These are phyloP conservation scores for Jatropha podagrica DNA, from an alignment of 441 rosid species.

Conservation along the genomic window DNA sequence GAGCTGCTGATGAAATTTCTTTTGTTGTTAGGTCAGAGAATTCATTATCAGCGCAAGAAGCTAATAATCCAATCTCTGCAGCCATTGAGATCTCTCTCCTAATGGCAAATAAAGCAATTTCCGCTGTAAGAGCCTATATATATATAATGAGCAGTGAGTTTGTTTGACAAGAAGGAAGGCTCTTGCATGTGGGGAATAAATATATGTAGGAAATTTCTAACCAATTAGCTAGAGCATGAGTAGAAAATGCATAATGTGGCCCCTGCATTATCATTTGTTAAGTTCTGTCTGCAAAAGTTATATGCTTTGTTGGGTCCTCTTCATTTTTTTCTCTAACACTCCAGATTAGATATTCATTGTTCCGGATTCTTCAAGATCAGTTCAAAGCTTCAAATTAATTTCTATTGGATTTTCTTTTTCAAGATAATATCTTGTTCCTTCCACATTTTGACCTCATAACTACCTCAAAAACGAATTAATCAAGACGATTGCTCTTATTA, in stretches of 20 bases:
- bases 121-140: too few species aligned
- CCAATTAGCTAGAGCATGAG: background rate
- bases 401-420: background rate
- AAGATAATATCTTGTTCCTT: too few species aligned
- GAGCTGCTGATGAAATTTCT: too few species aligned
- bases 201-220: background rate
- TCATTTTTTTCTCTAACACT: too few species aligned
- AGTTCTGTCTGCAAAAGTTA: background rate
- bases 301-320: slow-evolving; percentile 3
- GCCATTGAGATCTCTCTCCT: slow-evolving; percentile 2
- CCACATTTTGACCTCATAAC: too few species aligned
- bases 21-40: too few species aligned
- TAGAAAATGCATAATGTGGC: background rate
- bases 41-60: background rate
- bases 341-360: background rate
- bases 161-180: background rate
- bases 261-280: background rate
- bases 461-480: too few species aligned
- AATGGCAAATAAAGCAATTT: too few species aligned
- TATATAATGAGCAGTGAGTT: too few species aligned
- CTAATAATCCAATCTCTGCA: background rate
- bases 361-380: background rate
- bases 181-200: background rate
- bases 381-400: background rate
- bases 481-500: too few species aligned